These are phyloP conservation scores for Flueggea neowawraea DNA, from an alignment of 441 rosid genomes.

Conservation along the genomic window DNA sequence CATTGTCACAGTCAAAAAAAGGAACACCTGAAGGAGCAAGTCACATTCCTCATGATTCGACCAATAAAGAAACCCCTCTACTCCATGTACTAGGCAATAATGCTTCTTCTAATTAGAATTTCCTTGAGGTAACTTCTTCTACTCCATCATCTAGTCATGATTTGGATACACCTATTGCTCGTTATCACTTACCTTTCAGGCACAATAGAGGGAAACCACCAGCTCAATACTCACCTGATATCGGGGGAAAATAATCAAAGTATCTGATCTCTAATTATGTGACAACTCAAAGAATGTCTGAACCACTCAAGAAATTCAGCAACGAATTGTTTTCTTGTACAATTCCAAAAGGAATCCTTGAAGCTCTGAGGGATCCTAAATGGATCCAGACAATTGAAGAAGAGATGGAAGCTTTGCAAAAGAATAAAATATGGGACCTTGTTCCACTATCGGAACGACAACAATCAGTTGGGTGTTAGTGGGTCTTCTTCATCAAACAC, in stretches of 20 bases:
- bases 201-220: slow-evolving; percentile 2
- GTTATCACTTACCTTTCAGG: slow-evolving; percentile 2
- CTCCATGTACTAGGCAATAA: no score
- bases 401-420: not conserved
- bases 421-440: no score
- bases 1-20: no score
- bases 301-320: not conserved
- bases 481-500: no score
- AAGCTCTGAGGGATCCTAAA: not conserved
- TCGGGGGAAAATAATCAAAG: not conserved
- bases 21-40: no score
- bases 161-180: not conserved
- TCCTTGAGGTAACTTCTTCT: no score
- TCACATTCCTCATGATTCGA: no score
- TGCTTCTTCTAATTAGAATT: no score
- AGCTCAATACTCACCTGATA: not conserved
- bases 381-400: not conserved
- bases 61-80: no score
- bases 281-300: not conserved
- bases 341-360: not conserved
- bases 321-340: not conserved
- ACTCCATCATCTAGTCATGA: no score
- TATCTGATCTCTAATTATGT: not conserved
- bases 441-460: no score
- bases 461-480: no score